Evolutionary conservation across 441 rosid species (phyloP).

Genomic region (Pelargonium fulgidum): DNA sequence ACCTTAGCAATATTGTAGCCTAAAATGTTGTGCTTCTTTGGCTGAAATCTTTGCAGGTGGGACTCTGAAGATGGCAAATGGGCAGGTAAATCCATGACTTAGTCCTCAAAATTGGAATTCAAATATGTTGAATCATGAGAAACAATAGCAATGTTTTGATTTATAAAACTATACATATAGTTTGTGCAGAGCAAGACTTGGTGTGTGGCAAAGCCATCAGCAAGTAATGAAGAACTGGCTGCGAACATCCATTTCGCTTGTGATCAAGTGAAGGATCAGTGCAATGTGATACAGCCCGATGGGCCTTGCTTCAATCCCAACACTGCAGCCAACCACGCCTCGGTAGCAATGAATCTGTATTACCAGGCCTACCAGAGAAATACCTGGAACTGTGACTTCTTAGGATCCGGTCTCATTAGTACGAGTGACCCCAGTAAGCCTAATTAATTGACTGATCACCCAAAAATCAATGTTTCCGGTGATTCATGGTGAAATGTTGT

Average conservation of each 20-base stretch:
- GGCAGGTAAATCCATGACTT: conserved; percentile 13
- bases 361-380: conserved; percentile 28
- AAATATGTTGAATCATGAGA: too few species aligned
- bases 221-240: conserved; percentile 25
- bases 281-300: conserved; percentile 23
- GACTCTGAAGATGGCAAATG: conserved; percentile 17
- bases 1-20: too few species aligned
- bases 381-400: conserved; percentile 29
- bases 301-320: conserved; percentile 31
- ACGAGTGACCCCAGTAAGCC: conserved; percentile 29
- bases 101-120: too few species aligned
- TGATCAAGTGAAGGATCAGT: conserved; percentile 14
- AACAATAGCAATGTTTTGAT: too few species aligned
- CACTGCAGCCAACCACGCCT: conserved; percentile 31
- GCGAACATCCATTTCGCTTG: conserved; percentile 33
- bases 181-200: conserved; percentile 20
- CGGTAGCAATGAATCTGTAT: conserved; percentile 36
- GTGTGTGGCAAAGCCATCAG: conserved; percentile 43
- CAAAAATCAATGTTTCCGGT: too few species aligned
- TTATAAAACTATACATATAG: too few species aligned
- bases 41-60: conserved; percentile 14
- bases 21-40: too few species aligned
- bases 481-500: too few species aligned
- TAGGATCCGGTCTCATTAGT: conserved; percentile 23
- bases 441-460: not conserved